phyloP scores from a whole-genome alignment of 495 filamentous ascomycete genomes.

The Penicillium manginii region DNA sequence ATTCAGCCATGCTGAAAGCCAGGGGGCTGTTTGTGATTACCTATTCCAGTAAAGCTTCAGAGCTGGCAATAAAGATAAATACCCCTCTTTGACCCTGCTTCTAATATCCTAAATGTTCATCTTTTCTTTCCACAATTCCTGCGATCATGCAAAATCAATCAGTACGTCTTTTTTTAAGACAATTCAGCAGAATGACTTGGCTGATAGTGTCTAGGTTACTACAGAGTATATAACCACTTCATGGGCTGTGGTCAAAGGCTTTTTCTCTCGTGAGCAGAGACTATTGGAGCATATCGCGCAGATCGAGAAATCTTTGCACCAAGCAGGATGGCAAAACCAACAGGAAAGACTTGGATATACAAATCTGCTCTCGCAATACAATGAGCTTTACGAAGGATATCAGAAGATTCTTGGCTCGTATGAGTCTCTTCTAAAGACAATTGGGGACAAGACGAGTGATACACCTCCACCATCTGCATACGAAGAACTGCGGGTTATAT shows the following conservation, averaged over 20 bases:
- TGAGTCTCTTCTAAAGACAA: neutral
- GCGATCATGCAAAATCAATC: neutral
- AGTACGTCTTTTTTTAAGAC: neutral
- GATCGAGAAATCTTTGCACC: neutral
- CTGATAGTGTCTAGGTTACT: neutral
- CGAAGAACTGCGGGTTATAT: neutral
- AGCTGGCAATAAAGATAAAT: too few relatives aligned
- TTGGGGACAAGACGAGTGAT: neutral
- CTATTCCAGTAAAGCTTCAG: too few relatives aligned
- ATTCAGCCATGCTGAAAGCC: too few relatives aligned
- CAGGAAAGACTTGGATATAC: neutral
- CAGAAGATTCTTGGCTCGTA: neutral
- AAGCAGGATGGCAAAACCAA: conserved; percentile 1
- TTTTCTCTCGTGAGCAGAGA: neutral
- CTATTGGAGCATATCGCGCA: neutral
- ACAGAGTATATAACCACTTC: neutral
- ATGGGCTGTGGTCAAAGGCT: neutral
- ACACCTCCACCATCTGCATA: neutral
- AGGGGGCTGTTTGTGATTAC: too few relatives aligned
- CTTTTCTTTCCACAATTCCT: neutral
- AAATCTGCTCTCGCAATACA: neutral
- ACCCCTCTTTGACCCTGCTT: too few relatives aligned
- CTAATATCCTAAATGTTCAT: too few relatives aligned
- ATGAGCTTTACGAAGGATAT: neutral
- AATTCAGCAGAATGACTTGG: neutral